These are phyloP conservation scores for Suillus cothurnatus DNA, from an alignment of 768 basidiomycete species.

Conservation along the genomic window DNA sequence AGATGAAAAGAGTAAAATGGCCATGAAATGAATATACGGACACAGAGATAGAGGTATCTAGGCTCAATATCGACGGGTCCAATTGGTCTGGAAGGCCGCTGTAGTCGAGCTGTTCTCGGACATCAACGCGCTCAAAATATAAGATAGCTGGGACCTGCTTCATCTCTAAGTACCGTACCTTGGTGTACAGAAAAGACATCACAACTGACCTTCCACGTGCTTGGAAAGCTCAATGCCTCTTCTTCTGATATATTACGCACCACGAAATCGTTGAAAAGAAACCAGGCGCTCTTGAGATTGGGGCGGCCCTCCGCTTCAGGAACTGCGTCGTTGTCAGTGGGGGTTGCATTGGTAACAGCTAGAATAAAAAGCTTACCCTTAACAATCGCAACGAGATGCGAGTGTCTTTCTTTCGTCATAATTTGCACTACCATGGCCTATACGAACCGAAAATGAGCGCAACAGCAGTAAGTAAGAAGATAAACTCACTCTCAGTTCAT, in stretches of 20 bases:
- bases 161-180: slow-evolving; percentile 15
- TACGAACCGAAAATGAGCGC: not conserved
- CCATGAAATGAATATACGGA: slow-evolving; percentile 37
- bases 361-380: slow-evolving; percentile 52
- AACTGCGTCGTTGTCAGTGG: slow-evolving; percentile 43
- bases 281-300: slow-evolving; percentile 67
- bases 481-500: slow-evolving; percentile 69
- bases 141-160: slow-evolving; percentile 82
- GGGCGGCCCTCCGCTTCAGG: slow-evolving; percentile 59
- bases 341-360: not conserved
- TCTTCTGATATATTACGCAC: slow-evolving; percentile 83
- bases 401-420: slow-evolving; percentile 63
- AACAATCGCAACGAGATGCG: slow-evolving; percentile 87
- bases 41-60: slow-evolving; percentile 89
- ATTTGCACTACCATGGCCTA: slow-evolving; percentile 86
- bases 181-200: not conserved
- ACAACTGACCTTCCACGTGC: slow-evolving; percentile 85
- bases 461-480: slow-evolving; percentile 1
- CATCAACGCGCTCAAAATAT: slow-evolving; percentile 82
- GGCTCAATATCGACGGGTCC: slow-evolving; percentile 75
- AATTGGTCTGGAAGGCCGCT: slow-evolving; percentile 61
- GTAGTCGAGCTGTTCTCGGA: slow-evolving; percentile 59
- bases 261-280: slow-evolving; percentile 95
- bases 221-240: slow-evolving; percentile 86
- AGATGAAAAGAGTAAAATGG: not conserved